Evolutionary conservation across 805 yeast genomes (phyloP), one percentile per base, ranked within the genome.

Genomic region (Kockiozyma suomiensis): DNA sequence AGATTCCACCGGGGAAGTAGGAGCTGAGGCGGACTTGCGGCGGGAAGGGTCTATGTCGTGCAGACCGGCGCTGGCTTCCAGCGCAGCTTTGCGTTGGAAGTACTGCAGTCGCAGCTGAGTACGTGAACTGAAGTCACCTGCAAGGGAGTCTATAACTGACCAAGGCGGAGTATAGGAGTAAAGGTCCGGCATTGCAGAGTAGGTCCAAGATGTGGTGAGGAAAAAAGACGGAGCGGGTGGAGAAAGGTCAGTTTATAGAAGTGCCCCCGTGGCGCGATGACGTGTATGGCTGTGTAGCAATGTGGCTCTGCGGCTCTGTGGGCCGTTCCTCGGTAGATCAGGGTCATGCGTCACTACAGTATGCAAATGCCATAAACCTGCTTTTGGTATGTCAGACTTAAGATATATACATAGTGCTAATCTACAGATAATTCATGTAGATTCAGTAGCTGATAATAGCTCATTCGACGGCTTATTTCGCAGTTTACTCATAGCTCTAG

Each of bases 91-190:
- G 43, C 46, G 54, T 21, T 52, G 50, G 5, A 21, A 3, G 28
- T 37, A 37, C 43, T 33, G 42, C 30, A 12, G 51, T n/a, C 48
- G 35, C 23, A 32, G 43, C 28, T 50, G 41, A 4, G 51, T 28
- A 47, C 46, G 55, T 12, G 41, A 5, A 51, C 33, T 17, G 47
- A 43, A 54, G 48, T 50, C 60, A n/a, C 21, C 19, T 17, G 56
- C 43, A 32, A 51, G 30, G 13, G 56, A 28, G 56, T 45, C 60
- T 38, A 45, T 25, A 41, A 50, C 37, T 3, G 56, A 8, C 54
- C 54, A 49, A n/a, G 46, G 37, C 6, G 49, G 55, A 13, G 50
- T 13, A 38, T 56, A 56, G 21, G 59, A 17, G 40, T 43, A 50
- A n/a, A 56, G 15, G 25, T 40, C 37, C 8, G 59, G 54, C 54